Percentiles rank a stretch among this genome's conserved stretches.
Conservation (phyloP, 257 asterid genomes). For the Solanum ahanhuiri region DNA sequence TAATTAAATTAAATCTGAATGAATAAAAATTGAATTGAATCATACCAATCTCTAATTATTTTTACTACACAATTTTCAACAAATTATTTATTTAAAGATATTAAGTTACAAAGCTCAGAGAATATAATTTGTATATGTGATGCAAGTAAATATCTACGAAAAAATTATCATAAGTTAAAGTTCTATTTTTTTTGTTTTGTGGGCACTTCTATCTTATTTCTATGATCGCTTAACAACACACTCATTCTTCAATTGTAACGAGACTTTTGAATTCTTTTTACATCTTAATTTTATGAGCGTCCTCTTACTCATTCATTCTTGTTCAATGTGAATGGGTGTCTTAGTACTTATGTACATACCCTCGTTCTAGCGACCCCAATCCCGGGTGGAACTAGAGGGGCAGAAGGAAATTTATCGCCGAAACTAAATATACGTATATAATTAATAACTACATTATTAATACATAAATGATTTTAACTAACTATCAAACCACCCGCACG, state of each 20-base stretch:
- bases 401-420: no score
- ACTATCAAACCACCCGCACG: neutral
- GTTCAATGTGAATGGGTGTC: no score
- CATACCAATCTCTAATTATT: no score
- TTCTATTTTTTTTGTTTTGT: no score
- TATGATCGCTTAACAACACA: neutral
- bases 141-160: no score
- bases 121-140: no score
- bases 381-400: no score
- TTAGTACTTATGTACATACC: no score
- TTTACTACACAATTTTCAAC: neutral
- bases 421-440: no score
- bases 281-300: neutral
- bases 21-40: neutral
- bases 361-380: no score
- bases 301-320: neutral
- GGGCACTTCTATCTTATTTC: neutral
- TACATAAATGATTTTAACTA: neutral
- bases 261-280: neutral
- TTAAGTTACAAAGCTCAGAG: neutral
- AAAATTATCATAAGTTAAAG: no score
- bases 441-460: no score
- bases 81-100: neutral
- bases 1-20: neutral
- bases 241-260: neutral